A percentile compares a stretch with the other conserved stretches of the same genome.
Evolutionary conservation across 2,329 filamentous ascomycete genomes (phyloP).

Genomic region (Penicillium sp.): DNA sequence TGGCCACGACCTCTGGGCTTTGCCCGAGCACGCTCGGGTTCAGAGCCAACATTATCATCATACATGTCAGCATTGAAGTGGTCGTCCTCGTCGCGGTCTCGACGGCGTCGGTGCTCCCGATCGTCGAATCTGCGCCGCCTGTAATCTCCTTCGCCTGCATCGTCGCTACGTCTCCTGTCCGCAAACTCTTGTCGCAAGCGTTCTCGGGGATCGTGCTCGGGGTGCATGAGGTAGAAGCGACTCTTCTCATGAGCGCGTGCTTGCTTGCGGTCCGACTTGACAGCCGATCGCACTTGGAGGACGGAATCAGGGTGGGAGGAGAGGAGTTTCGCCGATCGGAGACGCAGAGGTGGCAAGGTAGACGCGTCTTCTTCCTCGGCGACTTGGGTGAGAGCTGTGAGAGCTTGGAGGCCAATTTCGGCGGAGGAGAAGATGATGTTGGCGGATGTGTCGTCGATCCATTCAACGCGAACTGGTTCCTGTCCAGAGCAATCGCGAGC

Average conservation of each 20-base stretch:
- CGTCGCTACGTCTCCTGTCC: conserved; percentile 46
- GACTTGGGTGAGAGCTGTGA: conserved; percentile 50
- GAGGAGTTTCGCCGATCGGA: conserved; percentile 68
- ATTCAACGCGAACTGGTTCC: conserved; percentile 70
- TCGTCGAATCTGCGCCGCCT: conserved; percentile 61
- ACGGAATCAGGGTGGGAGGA: conserved; percentile 66
- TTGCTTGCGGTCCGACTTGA: conserved; percentile 75
- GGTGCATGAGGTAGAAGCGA: conserved; percentile 88
- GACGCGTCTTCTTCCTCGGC: conserved; percentile 39
- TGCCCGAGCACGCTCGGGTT: conserved; percentile 28
- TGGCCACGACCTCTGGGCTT: conserved; percentile 32
- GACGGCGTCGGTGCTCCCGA: conserved; percentile 50
- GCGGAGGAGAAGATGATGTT: conserved; percentile 73
- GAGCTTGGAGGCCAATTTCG: conserved; percentile 55
- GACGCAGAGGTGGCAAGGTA: conserved; percentile 60
- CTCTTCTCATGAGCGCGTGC: conserved; percentile 76
- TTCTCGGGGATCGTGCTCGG: conserved; percentile 81
- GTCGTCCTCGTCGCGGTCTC: conserved; percentile 52
- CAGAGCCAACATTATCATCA: conserved; percentile 59
- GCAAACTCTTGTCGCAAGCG: conserved; percentile 57
- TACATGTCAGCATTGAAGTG: conserved; percentile 78
- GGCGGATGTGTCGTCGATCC: conserved; percentile 91
- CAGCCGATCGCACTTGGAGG: conserved; percentile 72
- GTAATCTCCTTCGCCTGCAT: conserved; percentile 45
- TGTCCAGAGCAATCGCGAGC: conserved; percentile 65